Percentiles rank a stretch among this genome's conserved stretches.
phyloP scores from a whole-genome alignment of 148 eudicot species.

The Drosera capensis region DNA sequence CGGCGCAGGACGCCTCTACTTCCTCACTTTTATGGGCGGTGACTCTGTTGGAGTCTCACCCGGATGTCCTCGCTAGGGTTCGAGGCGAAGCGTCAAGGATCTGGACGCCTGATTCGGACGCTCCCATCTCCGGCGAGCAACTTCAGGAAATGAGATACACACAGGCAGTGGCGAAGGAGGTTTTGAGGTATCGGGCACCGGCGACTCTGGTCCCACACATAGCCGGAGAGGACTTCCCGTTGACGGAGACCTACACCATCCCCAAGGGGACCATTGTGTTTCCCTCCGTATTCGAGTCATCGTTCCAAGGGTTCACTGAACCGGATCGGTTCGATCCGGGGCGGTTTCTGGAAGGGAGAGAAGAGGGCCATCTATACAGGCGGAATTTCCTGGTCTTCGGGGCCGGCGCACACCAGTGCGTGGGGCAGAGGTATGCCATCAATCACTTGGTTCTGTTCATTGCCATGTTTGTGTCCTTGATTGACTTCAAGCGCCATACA shows the following conservation, averaged over 20 bases:
- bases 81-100: constrained; percentile 28
- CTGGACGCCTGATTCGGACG: constrained; percentile 35
- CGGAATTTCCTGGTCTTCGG: constrained; percentile 69
- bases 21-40: constrained; percentile 82
- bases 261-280: constrained; percentile 77
- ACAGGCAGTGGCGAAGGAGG: constrained; percentile 82
- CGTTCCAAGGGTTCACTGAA: constrained; percentile 66
- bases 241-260: constrained; percentile 33
- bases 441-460: constrained; percentile 59
- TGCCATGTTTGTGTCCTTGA: constrained; percentile 43
- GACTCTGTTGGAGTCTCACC: constrained; percentile 49
- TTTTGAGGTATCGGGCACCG: constrained; percentile 49
- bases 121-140: constrained; percentile 43
- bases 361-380: constrained; percentile 47
- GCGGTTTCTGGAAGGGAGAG: constrained; percentile 58
- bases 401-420: constrained; percentile 81
- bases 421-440: constrained; percentile 71
- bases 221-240: constrained; percentile 42
- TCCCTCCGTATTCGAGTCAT: constrained; percentile 75
- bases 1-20: constrained; percentile 81
- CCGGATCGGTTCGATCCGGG: constrained; percentile 73
- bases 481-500: constrained; percentile 54
- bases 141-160: constrained; percentile 51
- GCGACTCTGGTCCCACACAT: constrained; percentile 78
- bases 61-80: constrained; percentile 36